Conservation (phyloP, 2,329 filamentous ascomycete species). For the Trichoderma sp. region DNA sequence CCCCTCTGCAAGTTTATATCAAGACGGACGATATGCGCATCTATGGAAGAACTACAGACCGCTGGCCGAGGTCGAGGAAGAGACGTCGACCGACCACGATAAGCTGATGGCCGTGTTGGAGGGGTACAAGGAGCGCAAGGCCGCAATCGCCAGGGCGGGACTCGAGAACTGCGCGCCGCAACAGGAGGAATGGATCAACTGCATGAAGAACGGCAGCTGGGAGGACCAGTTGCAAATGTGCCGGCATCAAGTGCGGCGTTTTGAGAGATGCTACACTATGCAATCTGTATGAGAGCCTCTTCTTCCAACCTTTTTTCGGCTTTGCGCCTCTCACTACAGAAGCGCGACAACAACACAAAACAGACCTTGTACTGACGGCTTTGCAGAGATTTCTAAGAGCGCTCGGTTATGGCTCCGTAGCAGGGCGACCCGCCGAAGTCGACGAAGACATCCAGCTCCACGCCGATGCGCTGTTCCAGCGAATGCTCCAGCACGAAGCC, state of each 20-base stretch:
- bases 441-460: slow-evolving; percentile 96
- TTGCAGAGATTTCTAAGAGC: slow-evolving; percentile 82
- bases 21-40: slow-evolving; percentile 72
- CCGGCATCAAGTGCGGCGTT: slow-evolving; percentile 71
- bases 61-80: slow-evolving; percentile 68
- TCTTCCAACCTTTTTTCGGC: background rate
- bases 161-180: slow-evolving; percentile 92
- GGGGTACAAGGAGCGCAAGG: slow-evolving; percentile 80
- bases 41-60: slow-evolving; percentile 92
- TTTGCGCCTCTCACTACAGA: background rate
- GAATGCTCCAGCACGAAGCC: slow-evolving; percentile 81
- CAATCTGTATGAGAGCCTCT: slow-evolving; percentile 65
- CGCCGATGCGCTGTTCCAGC: slow-evolving; percentile 86
- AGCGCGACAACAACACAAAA: background rate
- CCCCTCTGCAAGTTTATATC: slow-evolving; percentile 58
- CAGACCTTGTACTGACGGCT: background rate
- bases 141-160: slow-evolving; percentile 76
- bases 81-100: slow-evolving; percentile 75
- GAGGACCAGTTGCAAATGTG: slow-evolving; percentile 78
- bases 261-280: slow-evolving; percentile 87
- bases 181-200: slow-evolving; percentile 80
- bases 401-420: slow-evolving; percentile 77
- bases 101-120: slow-evolving; percentile 79
- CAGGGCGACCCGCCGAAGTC: slow-evolving; percentile 65
- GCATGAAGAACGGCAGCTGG: slow-evolving; percentile 74